Conservation (phyloP, 2,329 filamentous ascomycete genomes). For the Talaromyces sp. region DNA sequence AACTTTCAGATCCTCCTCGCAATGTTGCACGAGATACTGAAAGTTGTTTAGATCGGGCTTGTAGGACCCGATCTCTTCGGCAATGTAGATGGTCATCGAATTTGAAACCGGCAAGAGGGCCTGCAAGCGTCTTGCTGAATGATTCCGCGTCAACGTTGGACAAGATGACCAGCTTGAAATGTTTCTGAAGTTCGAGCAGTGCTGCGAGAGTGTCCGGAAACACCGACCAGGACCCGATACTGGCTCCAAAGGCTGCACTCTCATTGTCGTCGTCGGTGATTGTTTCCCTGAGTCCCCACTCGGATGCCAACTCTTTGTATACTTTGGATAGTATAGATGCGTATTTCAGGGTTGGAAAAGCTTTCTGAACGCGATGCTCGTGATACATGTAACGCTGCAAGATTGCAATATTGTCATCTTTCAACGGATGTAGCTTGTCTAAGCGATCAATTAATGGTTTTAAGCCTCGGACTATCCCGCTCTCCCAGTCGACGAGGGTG, state of each 20-base stretch:
- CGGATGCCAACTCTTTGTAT: constrained; percentile 7
- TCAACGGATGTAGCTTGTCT: constrained; percentile 5
- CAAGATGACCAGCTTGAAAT: constrained; percentile 12
- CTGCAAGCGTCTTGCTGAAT: constrained; percentile 10
- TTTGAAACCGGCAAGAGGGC: constrained; percentile 7
- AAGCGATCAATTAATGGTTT: constrained; percentile 9
- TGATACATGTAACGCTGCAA: constrained; percentile 8
- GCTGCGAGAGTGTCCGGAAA: constrained; percentile 13
- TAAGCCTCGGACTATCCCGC: constrained; percentile 9
- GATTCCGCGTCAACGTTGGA: constrained; percentile 12
- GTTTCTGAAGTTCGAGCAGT: constrained; percentile 9
- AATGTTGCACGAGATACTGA: constrained; percentile 7
- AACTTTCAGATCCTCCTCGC: constrained; percentile 1
- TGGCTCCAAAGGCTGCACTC: constrained; percentile 10
- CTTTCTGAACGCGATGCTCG: constrained; percentile 6
- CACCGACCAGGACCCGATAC: constrained; percentile 9
- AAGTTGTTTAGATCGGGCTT: constrained; percentile 8
- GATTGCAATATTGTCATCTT: constrained; percentile 8
- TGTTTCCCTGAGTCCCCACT: constrained; percentile 6
- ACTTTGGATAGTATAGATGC: constrained; percentile 10
- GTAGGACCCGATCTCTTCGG: constrained; percentile 11
- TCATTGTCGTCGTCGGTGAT: constrained; percentile 2
- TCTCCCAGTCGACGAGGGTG: constrained; percentile 13
- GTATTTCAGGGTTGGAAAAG: constrained; percentile 11
- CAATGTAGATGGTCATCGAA: constrained; percentile 12